A percentile compares a stretch with the other conserved stretches of the same genome.
These are phyloP conservation scores for Ogataea sp. DNA, from an alignment of 805 yeast species.

Conservation along the genomic window DNA sequence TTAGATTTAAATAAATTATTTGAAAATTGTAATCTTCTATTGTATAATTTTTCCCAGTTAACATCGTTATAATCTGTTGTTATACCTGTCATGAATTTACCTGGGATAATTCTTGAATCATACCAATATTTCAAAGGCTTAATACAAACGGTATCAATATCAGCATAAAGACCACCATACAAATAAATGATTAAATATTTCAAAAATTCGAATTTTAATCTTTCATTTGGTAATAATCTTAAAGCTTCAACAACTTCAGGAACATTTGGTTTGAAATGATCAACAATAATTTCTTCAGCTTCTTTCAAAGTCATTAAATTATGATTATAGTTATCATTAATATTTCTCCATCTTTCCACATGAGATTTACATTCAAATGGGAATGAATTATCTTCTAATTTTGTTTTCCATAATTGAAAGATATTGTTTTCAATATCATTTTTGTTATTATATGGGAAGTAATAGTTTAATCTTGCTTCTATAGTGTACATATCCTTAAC, in stretches of 20 bases:
- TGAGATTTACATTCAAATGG: slow-evolving; percentile 22
- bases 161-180: slow-evolving; percentile 56
- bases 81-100: slow-evolving; percentile 12
- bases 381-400: slow-evolving; percentile 12
- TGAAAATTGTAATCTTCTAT: slow-evolving; percentile 14
- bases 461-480: slow-evolving; percentile 19
- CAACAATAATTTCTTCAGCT: slow-evolving; percentile 9
- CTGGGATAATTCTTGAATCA: slow-evolving; percentile 8
- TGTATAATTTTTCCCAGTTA: slow-evolving; percentile 17
- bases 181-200: slow-evolving; percentile 44
- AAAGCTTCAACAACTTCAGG: slow-evolving; percentile 43
- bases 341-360: slow-evolving; percentile 25
- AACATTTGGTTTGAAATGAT: slow-evolving; percentile 15
- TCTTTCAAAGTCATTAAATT: slow-evolving; percentile 12
- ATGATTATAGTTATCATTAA: slow-evolving; percentile 22
- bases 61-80: slow-evolving; percentile 15
- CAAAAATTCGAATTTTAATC: slow-evolving; percentile 45
- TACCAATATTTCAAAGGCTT: slow-evolving; percentile 32
- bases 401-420: slow-evolving; percentile 22
- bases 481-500: slow-evolving; percentile 21
- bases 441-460: slow-evolving; percentile 20
- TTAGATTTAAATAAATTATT: slow-evolving; percentile 15
- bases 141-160: slow-evolving; percentile 48
- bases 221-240: slow-evolving; percentile 37
- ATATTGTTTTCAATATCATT: slow-evolving; percentile 22